Evolutionary conservation across 106 monocot species (phyloP).

Genomic region (Alisma plantagoaquatica): DNA sequence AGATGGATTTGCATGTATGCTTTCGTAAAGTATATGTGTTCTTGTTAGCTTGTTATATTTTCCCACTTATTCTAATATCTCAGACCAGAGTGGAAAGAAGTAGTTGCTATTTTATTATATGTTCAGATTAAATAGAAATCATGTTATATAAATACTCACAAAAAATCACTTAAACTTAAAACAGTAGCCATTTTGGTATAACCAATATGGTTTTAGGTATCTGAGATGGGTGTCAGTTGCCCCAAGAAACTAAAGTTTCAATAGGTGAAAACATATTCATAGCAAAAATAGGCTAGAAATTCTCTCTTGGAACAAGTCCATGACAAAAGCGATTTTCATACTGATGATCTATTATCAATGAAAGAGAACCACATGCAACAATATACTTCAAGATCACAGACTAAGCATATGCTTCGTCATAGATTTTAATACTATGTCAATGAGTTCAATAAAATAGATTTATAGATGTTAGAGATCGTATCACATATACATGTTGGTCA

Average conservation of each 20-base stretch:
- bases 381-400: constrained; percentile 70
- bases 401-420: constrained; percentile 71
- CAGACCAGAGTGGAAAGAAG: too few species aligned
- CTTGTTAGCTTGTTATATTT: too few species aligned
- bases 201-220: constrained; percentile 7
- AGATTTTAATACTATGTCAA: constrained; percentile 47
- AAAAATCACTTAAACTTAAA: too few species aligned
- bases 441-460: neutral
- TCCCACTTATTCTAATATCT: too few species aligned
- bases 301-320: constrained; percentile 29
- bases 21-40: too few species aligned
- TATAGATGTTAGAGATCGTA: neutral
- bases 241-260: constrained; percentile 47
- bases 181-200: too few species aligned
- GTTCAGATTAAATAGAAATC: too few species aligned
- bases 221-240: constrained; percentile 31
- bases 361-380: constrained; percentile 49
- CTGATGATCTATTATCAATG: constrained; percentile 37
- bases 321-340: constrained; percentile 56
- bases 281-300: constrained; percentile 25
- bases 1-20: too few species aligned
- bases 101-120: too few species aligned
- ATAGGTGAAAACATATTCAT: constrained; percentile 30
- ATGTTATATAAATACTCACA: too few species aligned
- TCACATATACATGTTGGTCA: neutral